Evolutionary conservation across 2,329 filamentous ascomycete species (phyloP).

Genomic region (Diaporthe ampelina): DNA sequence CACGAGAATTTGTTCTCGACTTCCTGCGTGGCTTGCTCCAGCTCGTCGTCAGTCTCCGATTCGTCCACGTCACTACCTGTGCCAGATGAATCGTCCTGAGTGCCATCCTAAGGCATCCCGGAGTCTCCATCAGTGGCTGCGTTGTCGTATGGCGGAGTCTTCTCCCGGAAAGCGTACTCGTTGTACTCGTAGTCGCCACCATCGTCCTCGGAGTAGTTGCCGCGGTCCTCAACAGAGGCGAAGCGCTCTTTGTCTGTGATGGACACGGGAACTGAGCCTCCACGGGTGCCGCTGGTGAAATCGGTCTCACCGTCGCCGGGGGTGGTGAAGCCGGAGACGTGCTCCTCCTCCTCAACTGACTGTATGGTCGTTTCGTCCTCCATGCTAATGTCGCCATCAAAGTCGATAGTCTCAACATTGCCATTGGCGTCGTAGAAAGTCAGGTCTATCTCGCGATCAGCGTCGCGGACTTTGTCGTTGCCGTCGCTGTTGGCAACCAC

Average conservation of each 20-base stretch:
- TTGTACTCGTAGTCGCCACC: neutral
- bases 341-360: neutral
- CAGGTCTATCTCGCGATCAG: slow-evolving; percentile 7
- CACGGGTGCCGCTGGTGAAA: neutral
- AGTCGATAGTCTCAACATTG: slow-evolving; percentile 24
- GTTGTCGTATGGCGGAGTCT: neutral
- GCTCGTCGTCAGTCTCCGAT: neutral
- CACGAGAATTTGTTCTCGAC: neutral
- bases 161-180: neutral
- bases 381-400: slow-evolving; percentile 9
- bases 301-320: neutral
- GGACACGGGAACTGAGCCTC: neutral
- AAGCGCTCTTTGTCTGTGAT: neutral
- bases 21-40: neutral
- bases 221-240: neutral
- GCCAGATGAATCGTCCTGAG: slow-evolving; percentile 1
- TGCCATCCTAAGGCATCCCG: slow-evolving; percentile 25
- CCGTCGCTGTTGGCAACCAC: neutral
- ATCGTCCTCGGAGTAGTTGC: neutral
- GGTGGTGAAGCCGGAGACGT: slow-evolving; percentile 1
- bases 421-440: slow-evolving; percentile 20
- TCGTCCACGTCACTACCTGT: neutral
- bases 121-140: slow-evolving; percentile 6
- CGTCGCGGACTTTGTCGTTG: slow-evolving; percentile 6
- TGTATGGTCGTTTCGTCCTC: slow-evolving; percentile 7